phyloP scores from a whole-genome alignment of 257 asterid genomes.

The Perilla frutescens region DNA sequence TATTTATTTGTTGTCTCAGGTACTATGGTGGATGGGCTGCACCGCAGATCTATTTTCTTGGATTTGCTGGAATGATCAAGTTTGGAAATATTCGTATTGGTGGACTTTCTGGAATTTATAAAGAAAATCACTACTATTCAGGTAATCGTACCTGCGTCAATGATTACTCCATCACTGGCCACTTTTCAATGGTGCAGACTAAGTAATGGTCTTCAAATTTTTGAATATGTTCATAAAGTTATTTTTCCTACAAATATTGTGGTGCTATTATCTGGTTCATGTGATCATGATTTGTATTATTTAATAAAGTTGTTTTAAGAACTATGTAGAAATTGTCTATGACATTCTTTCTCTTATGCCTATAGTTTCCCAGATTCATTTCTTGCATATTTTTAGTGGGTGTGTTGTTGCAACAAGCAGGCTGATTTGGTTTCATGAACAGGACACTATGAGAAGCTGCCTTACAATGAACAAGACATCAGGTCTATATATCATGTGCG shows the following conservation, averaged over 20 bases:
- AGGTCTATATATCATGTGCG: slow-evolving; percentile 95
- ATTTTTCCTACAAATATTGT: neutral
- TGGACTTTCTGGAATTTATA: slow-evolving; percentile 93
- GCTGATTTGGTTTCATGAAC: slow-evolving; percentile 44
- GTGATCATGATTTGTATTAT: neutral
- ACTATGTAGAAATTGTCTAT: neutral
- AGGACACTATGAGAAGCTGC: slow-evolving; percentile 92
- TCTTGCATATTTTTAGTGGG: slow-evolving; percentile 25
- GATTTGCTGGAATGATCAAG: slow-evolving; percentile 87
- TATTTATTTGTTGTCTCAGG: slow-evolving; percentile 50
- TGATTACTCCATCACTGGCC: slow-evolving; percentile 4
- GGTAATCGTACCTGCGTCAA: slow-evolving; percentile 48
- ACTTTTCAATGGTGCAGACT: slow-evolving; percentile 10
- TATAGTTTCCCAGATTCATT: neutral
- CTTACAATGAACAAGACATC: slow-evolving; percentile 75
- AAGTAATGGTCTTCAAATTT: neutral
- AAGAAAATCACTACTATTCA: slow-evolving; percentile 60
- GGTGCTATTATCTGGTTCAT: neutral
- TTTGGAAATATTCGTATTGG: slow-evolving; percentile 97
- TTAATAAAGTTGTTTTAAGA: neutral
- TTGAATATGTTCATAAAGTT: neutral
- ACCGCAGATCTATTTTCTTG: slow-evolving; percentile 91
- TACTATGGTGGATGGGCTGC: slow-evolving; percentile 99
- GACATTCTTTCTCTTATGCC: neutral
- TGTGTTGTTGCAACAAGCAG: slow-evolving; percentile 14